Conservation (phyloP, 495 filamentous ascomycete species). For the Chaetomidium leptoderma region DNA sequence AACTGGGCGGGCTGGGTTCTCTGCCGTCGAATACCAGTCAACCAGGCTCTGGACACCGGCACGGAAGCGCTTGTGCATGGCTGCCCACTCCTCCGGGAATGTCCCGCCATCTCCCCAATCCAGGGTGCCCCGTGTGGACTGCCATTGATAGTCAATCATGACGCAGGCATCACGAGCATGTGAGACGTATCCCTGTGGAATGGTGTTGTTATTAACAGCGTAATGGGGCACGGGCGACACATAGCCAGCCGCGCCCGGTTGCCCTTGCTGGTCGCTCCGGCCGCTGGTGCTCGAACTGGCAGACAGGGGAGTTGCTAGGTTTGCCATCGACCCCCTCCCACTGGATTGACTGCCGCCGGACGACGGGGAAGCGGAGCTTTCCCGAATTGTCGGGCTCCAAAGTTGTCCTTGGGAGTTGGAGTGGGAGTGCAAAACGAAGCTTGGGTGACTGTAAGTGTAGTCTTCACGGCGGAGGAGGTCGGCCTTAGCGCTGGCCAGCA, state of each 20-base stretch:
- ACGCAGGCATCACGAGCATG: slow-evolving; percentile 90
- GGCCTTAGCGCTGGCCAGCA: slow-evolving; percentile 82
- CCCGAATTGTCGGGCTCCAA: slow-evolving; percentile 31
- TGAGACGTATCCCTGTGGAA: slow-evolving; percentile 80
- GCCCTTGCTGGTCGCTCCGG: slow-evolving; percentile 12
- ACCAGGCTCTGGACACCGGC: slow-evolving; percentile 71
- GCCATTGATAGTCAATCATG: slow-evolving; percentile 88
- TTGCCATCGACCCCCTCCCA: slow-evolving; percentile 25
- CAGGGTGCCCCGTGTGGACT: slow-evolving; percentile 72
- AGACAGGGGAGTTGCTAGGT: slow-evolving; percentile 28
- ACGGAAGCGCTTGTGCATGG: slow-evolving; percentile 86
- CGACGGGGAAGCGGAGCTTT: slow-evolving; percentile 12
- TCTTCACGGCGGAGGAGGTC: slow-evolving; percentile 72
- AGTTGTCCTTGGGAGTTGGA: slow-evolving; percentile 37
- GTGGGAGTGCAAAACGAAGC: slow-evolving; percentile 32
- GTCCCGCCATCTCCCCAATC: slow-evolving; percentile 84
- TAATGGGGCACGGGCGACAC: slow-evolving; percentile 74
- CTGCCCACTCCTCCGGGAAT: slow-evolving; percentile 89
- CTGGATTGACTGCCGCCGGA: slow-evolving; percentile 7
- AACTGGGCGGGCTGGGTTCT: slow-evolving; percentile 48
- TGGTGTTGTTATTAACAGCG: slow-evolving; percentile 74
- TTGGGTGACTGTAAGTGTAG: slow-evolving; percentile 48
- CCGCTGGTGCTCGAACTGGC: slow-evolving; percentile 21
- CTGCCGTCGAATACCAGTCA: slow-evolving; percentile 63
- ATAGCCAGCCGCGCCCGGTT: slow-evolving; percentile 48